A percentile compares a stretch with the other conserved stretches of the same genome.
These are phyloP conservation scores for Fusarium chaquense DNA, from an alignment of 2,329 filamentous ascomycete species.

Conservation along the genomic window DNA sequence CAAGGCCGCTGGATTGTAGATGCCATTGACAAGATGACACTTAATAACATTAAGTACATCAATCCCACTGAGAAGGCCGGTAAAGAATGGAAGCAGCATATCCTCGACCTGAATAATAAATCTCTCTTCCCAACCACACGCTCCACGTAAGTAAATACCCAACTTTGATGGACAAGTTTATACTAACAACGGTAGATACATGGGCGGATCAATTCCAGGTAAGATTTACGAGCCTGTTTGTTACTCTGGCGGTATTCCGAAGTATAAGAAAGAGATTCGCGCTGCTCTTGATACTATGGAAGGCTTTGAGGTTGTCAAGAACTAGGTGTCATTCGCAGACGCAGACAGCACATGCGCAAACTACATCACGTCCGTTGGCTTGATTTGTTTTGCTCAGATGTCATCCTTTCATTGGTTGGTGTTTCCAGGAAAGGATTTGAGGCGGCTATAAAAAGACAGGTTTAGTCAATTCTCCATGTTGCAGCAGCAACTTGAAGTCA, in stretches of 20 bases:
- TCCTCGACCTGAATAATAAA: conserved; percentile 60
- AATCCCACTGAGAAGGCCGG: conserved; percentile 61
- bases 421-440: too few relatives aligned
- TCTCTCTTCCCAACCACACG: conserved; percentile 62
- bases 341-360: too few relatives aligned
- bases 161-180: too few relatives aligned
- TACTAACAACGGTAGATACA: conserved; percentile 57
- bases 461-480: too few relatives aligned
- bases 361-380: too few relatives aligned
- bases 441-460: too few relatives aligned
- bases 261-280: conserved; percentile 49
- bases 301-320: conserved; percentile 42
- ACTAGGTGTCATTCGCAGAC: neutral
- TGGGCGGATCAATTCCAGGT: conserved; percentile 67
- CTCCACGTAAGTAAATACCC: conserved; percentile 10
- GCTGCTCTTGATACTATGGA: conserved; percentile 36
- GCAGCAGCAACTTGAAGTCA: too few relatives aligned
- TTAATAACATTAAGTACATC: conserved; percentile 61
- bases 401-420: too few relatives aligned
- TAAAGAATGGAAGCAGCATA: conserved; percentile 61
- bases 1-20: conserved; percentile 69
- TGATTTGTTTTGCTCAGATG: too few relatives aligned
- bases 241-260: conserved; percentile 58
- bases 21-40: conserved; percentile 61
- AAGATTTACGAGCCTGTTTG: conserved; percentile 65